Evolutionary conservation across 331 rosid species (phyloP).

Genomic region (Spiraea crenata): DNA sequence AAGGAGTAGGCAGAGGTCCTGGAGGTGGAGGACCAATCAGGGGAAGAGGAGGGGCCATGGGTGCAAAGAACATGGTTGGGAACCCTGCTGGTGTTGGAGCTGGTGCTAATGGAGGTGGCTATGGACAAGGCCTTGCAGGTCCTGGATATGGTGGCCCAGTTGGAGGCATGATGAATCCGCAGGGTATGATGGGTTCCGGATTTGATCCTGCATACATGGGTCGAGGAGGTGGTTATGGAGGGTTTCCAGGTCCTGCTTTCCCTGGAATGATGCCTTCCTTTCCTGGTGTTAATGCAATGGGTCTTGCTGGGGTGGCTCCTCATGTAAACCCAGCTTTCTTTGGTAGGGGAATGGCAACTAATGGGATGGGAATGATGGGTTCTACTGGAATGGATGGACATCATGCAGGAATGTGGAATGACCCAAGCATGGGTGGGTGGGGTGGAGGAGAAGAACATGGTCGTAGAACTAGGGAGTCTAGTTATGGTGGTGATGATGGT

Average conservation of each 20-base stretch:
- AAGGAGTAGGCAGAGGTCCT: constrained; percentile 40
- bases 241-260: constrained; percentile 46
- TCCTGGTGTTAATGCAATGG: constrained; percentile 43
- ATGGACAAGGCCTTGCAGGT: constrained; percentile 43
- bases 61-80: constrained; percentile 37
- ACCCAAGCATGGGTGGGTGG: constrained; percentile 55
- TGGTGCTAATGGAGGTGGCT: constrained; percentile 35
- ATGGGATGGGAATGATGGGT: constrained; percentile 61
- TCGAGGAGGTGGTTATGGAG: constrained; percentile 45
- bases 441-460: constrained; percentile 45
- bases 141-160: constrained; percentile 42
- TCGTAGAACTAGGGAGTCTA: constrained; percentile 45
- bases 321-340: constrained; percentile 60
- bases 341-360: constrained; percentile 45
- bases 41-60: constrained; percentile 49
- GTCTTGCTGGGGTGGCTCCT: constrained; percentile 49
- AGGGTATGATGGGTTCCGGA: constrained; percentile 49
- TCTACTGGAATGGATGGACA: constrained; percentile 47
- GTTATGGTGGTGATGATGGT: constrained; percentile 53
- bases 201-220: constrained; percentile 52
- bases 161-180: constrained; percentile 45
- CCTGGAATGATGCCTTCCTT: constrained; percentile 48
- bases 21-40: constrained; percentile 38
- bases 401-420: constrained; percentile 54
- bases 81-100: constrained; percentile 34